Evolutionary conservation across 768 basidiomycete genomes (phyloP), one percentile per base, ranked within the genome.

Genomic region (Melanogaster broomeanus): DNA sequence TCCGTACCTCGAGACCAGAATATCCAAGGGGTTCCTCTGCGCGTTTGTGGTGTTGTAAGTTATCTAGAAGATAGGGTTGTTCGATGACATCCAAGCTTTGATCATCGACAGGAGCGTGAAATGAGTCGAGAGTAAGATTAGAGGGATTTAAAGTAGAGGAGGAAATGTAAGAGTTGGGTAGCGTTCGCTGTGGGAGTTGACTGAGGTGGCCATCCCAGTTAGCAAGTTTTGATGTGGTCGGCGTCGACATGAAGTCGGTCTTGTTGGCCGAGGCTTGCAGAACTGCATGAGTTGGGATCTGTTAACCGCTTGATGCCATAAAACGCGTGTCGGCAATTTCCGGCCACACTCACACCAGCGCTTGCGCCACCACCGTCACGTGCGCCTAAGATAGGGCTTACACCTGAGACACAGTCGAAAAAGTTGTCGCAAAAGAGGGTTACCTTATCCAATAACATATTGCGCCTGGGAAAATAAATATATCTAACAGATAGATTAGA

Each of bases 171-270:
- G 33, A 25, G 31, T 46, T 22, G n/a, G 16, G n/a, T 30, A 13
- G 44, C 18, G 12, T 34, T 52, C 53, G n/a, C n/a, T n/a, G 48
- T 12, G 40, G 59, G 8, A 44, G 35, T 24, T 50, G 49, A 51
- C 52, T 42, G 41, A 45, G 57, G 45, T 25, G 55, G 16, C 49
- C 45, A 15, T 65, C 59, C 64, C 59, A 61, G 25, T 40, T 48
- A 4, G 55, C 49, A 27, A 51, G 42, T 15, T 65, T 57, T 38
- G 61, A 49, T 19, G 34, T 39, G 8, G 51, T 51, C 28, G 49
- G 52, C 35, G 59, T 45, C 7, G 50, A 35, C 64, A 65, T 66
- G 33, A 7, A 3, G 38, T 10, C 18, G 9, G 35, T 40, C 21
- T 7, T 40, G 42, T 18, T 34, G 43, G 31, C 42, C 18, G 6